Conservation (phyloP, 148 eudicot genomes). For the Rhododendron molle region DNA sequence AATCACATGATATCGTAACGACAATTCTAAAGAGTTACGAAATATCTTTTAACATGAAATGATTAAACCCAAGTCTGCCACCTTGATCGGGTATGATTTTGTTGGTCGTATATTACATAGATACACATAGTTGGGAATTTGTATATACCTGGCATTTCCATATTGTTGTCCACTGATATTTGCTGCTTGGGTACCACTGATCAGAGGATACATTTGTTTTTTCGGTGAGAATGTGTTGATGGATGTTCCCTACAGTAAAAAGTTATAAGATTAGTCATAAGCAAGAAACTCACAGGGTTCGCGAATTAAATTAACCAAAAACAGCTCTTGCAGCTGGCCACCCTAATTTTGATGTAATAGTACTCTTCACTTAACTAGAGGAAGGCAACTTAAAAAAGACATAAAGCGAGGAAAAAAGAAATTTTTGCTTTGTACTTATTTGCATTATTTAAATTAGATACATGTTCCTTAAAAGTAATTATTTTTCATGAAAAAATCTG, state of each 20-base stretch:
- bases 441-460: too few relatives aligned
- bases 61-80: not conserved
- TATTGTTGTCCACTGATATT: conserved; percentile 15
- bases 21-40: not conserved
- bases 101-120: not conserved
- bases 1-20: not conserved
- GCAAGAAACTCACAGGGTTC: not conserved
- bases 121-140: not conserved
- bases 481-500: not conserved
- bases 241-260: conserved; percentile 40
- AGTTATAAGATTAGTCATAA: not conserved
- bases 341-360: not conserved
- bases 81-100: not conserved
- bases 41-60: not conserved
- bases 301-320: not conserved
- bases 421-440: too few relatives aligned
- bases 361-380: not conserved
- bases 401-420: too few relatives aligned
- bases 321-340: not conserved
- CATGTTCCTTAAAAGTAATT: too few relatives aligned
- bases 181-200: conserved; percentile 42
- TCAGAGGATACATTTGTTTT: conserved; percentile 47
- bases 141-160: conserved; percentile 40
- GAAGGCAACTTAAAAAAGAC: too few relatives aligned
- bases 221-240: conserved; percentile 51